Evolutionary conservation across 2,329 filamentous ascomycete species (phyloP).

Genomic region (Aspergillus chevalieri): DNA sequence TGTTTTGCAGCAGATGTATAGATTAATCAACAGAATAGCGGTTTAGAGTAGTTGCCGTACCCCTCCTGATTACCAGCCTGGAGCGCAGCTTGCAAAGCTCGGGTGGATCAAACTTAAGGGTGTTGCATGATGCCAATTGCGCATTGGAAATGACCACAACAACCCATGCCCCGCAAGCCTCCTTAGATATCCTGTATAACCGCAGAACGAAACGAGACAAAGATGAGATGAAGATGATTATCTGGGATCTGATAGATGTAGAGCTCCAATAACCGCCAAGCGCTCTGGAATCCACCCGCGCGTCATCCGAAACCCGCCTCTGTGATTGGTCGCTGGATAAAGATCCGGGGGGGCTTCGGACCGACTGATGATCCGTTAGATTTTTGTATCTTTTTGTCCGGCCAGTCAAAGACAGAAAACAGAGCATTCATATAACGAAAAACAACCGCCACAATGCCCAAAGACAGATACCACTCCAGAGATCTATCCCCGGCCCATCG

Average conservation of each 20-base stretch:
- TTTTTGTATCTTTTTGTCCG: constrained; percentile 13
- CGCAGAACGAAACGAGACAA: too few relatives aligned
- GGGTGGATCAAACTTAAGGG: constrained; percentile 4
- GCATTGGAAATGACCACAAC: not conserved
- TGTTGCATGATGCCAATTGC: constrained; percentile 2
- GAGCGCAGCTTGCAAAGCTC: constrained; percentile 3
- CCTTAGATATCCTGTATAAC: too few relatives aligned
- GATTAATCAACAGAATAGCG: not conserved
- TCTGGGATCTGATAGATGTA: not conserved
- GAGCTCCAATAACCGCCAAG: not conserved
- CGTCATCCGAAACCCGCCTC: constrained; percentile 9
- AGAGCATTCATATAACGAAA: not conserved
- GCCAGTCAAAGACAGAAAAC: not conserved
- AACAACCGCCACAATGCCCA: constrained; percentile 7
- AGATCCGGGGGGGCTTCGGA: constrained; percentile 22
- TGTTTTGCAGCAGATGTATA: not conserved
- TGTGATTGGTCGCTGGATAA: constrained; percentile 20
- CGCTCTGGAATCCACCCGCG: constrained; percentile 1
- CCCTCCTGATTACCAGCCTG: too few relatives aligned
- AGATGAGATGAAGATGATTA: too few relatives aligned
- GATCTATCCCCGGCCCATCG: constrained; percentile 5
- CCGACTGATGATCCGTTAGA: constrained; percentile 24
- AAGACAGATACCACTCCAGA: constrained; percentile 7
- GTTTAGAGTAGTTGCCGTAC: too few relatives aligned
- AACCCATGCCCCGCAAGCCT: too few relatives aligned